These are phyloP conservation scores for Hypoxylon sp. DNA, from an alignment of 2,329 filamentous ascomycete species.

Conservation along the genomic window DNA sequence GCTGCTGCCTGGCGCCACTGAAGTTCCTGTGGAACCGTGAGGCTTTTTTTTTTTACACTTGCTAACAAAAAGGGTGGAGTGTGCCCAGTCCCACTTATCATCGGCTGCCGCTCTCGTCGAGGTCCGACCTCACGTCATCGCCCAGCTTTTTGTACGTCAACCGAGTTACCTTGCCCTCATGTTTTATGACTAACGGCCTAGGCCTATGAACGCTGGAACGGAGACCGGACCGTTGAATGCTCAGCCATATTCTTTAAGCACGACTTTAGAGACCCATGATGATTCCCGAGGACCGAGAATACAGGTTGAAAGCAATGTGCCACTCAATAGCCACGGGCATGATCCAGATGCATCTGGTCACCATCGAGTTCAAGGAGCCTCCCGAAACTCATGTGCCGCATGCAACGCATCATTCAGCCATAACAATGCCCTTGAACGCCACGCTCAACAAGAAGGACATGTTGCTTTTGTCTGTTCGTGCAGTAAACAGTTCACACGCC, in stretches of 20 bases:
- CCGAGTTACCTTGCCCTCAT: background rate
- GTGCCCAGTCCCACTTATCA: too few relatives aligned
- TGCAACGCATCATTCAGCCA: slow-evolving; percentile 20
- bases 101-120: background rate
- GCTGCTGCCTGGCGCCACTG: slow-evolving; percentile 37
- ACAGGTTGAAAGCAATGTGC: background rate
- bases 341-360: slow-evolving; percentile 30
- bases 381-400: slow-evolving; percentile 30
- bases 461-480: slow-evolving; percentile 44
- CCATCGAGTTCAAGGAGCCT: slow-evolving; percentile 7
- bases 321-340: background rate
- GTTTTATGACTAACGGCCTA: background rate
- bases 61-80: slow-evolving; percentile 52
- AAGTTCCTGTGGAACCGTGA: slow-evolving; percentile 43
- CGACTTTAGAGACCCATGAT: background rate
- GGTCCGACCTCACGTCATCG: too few relatives aligned
- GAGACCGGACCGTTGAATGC: background rate
- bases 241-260: background rate
- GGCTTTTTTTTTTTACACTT: slow-evolving; percentile 49
- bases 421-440: background rate
- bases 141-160: too few relatives aligned
- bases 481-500: slow-evolving; percentile 46
- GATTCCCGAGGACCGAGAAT: background rate
- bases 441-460: slow-evolving; percentile 37
- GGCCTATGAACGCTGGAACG: background rate